Base-by-base conservation (phyloP, 23 red algal species). In the Gracilaria gracilis region DNA sequence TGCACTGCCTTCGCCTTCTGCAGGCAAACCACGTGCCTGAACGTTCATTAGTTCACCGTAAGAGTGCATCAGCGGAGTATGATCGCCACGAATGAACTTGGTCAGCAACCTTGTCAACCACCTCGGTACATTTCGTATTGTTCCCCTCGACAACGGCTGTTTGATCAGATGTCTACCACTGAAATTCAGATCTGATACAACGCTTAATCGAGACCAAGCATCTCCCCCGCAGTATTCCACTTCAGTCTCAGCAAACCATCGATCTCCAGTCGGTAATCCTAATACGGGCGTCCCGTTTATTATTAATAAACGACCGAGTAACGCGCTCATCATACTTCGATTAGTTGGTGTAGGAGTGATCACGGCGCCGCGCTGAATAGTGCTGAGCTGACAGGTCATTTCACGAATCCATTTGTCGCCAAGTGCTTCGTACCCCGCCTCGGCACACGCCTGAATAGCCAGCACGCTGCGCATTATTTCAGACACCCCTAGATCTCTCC, bases 351-450 rank as follows among this genome's bases (percentile, higher is more conserved):
- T 77, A 31, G 72, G 72, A 9, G 72, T 77, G 46, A 50, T 50
- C 2, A 77, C 72, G 1, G 39, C 42, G 72, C 72, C 72, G 21
- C 72, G 38, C 31, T 3, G 72, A 9, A 2, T 50, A 37, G 28
- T 51, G 72, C 72, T 77, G 2, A 77, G 42, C 17, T 77, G 72
- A 17, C 40, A 46, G 0, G 72, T 77, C 14, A 77, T 50, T 21
- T 77, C 72, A 4, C 72, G 72, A 49, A 77, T 77, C 72, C 72
- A 77, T 50, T 77, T 77, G 72, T 77, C 72, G 0, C 72, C 72
- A 25, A 77, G 3, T 50, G 72, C 72, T 50, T 77, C 72, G 38
- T 77, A 77, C 2, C 72, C 72, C 9, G 72, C 72, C 72, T 77
- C 72, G 38, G 40, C 72, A 35, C 72, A 77, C 0, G 72, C 72